phyloP scores from a whole-genome alignment of 306 rosid species.

The Adenanthera pavonina region DNA sequence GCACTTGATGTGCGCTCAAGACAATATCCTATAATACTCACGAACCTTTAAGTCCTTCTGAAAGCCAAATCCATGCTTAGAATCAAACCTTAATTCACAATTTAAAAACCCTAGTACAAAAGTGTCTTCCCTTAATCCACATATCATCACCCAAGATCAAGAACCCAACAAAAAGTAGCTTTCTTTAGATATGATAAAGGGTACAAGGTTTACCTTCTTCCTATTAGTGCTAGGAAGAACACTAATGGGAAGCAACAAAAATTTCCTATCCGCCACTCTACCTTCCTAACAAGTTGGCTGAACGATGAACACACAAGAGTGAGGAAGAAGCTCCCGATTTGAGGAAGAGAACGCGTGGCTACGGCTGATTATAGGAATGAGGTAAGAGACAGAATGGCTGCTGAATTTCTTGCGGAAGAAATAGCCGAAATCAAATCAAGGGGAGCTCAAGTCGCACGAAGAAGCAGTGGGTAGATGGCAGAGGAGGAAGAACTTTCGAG shows the following conservation, averaged over 20 bases:
- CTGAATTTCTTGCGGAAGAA: background rate
- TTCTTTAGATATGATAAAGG: no score
- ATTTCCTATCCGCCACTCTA: background rate
- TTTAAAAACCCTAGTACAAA: background rate
- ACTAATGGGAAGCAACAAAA: no score
- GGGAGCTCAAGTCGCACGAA: background rate
- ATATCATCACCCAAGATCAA: no score
- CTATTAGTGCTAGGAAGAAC: no score
- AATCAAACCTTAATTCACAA: background rate
- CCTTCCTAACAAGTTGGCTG: background rate
- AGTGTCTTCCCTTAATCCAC: no score
- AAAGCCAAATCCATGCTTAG: background rate
- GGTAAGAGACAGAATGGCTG: background rate
- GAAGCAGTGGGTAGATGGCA: background rate
- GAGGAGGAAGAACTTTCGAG: background rate
- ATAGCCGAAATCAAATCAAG: background rate
- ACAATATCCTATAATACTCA: background rate
- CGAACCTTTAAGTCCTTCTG: background rate
- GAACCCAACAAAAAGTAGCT: no score
- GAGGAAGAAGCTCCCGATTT: background rate
- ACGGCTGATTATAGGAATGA: background rate
- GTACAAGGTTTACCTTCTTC: no score
- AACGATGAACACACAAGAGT: background rate
- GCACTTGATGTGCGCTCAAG: background rate
- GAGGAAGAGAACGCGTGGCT: background rate